A percentile compares a stretch with the other conserved stretches of the same genome.
phyloP scores from a whole-genome alignment of 169 alveolate genomes.

The Eimeria necatrix region DNA sequence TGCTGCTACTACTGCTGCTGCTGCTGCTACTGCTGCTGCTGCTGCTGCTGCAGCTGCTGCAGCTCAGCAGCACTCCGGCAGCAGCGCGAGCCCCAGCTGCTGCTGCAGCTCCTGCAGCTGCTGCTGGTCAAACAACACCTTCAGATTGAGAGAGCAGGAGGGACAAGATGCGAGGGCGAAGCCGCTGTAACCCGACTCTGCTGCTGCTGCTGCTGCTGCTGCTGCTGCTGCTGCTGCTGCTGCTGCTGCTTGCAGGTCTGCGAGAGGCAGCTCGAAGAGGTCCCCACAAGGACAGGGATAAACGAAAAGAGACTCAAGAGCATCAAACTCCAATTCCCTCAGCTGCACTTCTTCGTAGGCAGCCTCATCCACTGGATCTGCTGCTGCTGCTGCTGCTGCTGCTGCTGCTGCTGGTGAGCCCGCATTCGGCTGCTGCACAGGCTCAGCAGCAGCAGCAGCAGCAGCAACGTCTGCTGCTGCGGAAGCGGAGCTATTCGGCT shows the following conservation, averaged over 20 bases:
- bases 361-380: background rate
- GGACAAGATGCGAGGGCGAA: conserved; percentile 43
- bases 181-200: background rate
- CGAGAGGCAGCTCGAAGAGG: conserved; percentile 32
- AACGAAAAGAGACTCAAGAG: background rate
- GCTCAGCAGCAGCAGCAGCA: conserved; percentile 7
- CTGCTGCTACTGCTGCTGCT: no score
- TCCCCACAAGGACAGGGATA: conserved; percentile 75
- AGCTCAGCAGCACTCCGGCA: no score
- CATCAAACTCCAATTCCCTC: conserved; percentile 44
- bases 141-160: conserved; percentile 44
- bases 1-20: background rate
- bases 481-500: conserved; percentile 40
- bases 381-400: conserved; percentile 17
- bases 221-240: background rate
- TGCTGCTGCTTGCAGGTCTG: background rate
- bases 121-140: background rate
- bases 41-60: no score
- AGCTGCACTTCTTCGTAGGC: conserved; percentile 8
- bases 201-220: background rate
- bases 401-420: background rate
- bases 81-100: background rate
- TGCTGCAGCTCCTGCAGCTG: background rate
- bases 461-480: conserved; percentile 42
- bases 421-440: background rate